Base-by-base conservation (phyloP, 768 basidiomycete genomes). In the Boletus tylopilopsis region DNA sequence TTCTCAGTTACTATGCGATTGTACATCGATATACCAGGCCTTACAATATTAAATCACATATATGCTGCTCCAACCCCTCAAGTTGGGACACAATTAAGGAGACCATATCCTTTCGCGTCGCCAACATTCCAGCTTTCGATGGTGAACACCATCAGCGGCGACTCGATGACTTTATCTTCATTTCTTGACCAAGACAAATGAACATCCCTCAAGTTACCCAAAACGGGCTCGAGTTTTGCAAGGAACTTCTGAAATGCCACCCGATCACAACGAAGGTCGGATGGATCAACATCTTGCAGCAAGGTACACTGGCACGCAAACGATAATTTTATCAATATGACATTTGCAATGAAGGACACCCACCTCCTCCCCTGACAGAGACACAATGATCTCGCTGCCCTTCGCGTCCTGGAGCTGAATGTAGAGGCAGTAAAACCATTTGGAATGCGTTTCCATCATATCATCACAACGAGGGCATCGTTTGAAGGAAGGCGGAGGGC, bases 401-500 rank as follows among this genome's bases (percentile, higher is more conserved):
- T 68, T 60, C 30, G 74, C 73, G 49, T 87, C 84, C 57, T 79
- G 69, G 15, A 87, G 58, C 32, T 68, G 67, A 42, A 87, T 49
- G 45, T 70, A 76, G 45, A 86, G 63, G 42, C 75, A 64, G 48
- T 76, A 86, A 41, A 69, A 64, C 47, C 74, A 75, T 30, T 68
- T 71, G 40, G 76, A 73, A 51, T 75, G 76, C 42, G 77, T 74
- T 34, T 76, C 69, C 30, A 79, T 74, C 57, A 74, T 71, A 58
- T 84, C 80, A 42, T 70, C 68, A 59, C 86, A 87, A 12, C 62
- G 60, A 6, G 73, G 60, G 56, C 85, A 87, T 21, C 69, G 71
- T 53, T 67, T 68, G 27, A 69, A 71, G 3, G 55, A 67, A 21
- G 60, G 57, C 0, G 75, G 72, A 21, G 83, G 67, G 29, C 85